Evolutionary conservation across 805 yeast species (phyloP).

Genomic region (Candida ponderosae): DNA sequence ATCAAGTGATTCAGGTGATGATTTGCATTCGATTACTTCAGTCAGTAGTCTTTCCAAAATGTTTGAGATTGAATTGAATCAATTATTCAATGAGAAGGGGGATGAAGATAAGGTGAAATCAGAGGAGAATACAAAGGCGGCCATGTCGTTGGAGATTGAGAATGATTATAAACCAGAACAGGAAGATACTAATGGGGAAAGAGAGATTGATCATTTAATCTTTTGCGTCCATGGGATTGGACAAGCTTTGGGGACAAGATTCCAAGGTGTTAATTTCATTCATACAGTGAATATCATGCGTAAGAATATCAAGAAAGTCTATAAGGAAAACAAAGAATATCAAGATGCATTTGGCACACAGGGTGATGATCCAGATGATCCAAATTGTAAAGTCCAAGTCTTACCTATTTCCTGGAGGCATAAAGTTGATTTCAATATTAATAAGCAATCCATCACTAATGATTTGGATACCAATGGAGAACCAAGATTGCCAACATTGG

Average conservation of each 20-base stretch:
- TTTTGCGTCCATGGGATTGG: conserved; percentile 96
- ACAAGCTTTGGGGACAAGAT: conserved; percentile 70
- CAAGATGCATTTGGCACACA: conserved; percentile 20
- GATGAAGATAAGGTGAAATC: conserved; percentile 9
- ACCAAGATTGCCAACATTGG: conserved; percentile 48
- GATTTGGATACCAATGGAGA: conserved; percentile 30
- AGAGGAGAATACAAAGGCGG: conserved; percentile 30
- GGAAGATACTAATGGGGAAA: conserved; percentile 29
- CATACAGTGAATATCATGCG: conserved; percentile 66
- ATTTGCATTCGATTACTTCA: too few relatives aligned
- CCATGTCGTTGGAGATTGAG: conserved; percentile 44
- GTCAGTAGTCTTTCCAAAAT: conserved; percentile 5
- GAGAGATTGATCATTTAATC: conserved; percentile 59
- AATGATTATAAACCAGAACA: conserved; percentile 38
- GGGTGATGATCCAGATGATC: conserved; percentile 22
- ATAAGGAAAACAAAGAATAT: conserved; percentile 31
- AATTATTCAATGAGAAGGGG: conserved; percentile 15
- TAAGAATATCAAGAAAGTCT: conserved; percentile 45
- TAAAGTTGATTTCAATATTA: conserved; percentile 50
- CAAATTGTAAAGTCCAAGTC: conserved; percentile 65
- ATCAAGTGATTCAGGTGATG: background rate
- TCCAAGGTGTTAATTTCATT: conserved; percentile 78
- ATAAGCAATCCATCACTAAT: conserved; percentile 31
- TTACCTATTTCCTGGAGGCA: conserved; percentile 92
- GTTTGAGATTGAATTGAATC: conserved; percentile 14